Percentiles rank a stretch among this genome's conserved stretches.
phyloP scores from a whole-genome alignment of 2,329 filamentous ascomycete species.

The Colletotrichum sp. region DNA sequence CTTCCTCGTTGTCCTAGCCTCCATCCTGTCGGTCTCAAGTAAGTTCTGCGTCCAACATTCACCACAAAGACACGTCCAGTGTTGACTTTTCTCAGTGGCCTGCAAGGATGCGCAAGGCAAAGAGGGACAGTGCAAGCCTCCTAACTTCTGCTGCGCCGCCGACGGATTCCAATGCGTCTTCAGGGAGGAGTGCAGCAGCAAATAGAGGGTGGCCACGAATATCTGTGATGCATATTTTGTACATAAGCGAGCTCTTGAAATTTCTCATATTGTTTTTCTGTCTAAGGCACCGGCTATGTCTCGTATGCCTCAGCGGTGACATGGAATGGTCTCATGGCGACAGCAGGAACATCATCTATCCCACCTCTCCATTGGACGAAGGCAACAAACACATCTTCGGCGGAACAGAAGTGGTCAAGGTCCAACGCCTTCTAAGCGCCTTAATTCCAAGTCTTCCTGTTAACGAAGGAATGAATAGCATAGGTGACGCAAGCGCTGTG shows the following conservation, averaged over 20 bases:
- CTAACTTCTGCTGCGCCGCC: neutral
- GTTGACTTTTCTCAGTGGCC: neutral
- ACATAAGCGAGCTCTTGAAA: neutral
- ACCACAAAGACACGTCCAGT: neutral
- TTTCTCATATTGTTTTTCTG: neutral
- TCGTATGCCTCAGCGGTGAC: too few relatives aligned
- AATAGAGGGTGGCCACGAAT: neutral
- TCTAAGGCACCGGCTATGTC: neutral
- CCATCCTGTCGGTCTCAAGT: neutral
- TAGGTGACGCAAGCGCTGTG: too few relatives aligned
- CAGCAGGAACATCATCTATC: too few relatives aligned
- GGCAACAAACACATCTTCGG: too few relatives aligned
- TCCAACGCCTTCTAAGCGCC: too few relatives aligned
- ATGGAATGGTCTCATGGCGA: neutral
- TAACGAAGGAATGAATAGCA: too few relatives aligned
- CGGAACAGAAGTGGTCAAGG: too few relatives aligned
- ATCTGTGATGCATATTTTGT: neutral
- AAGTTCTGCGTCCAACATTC: neutral
- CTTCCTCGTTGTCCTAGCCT: neutral
- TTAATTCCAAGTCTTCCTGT: too few relatives aligned
- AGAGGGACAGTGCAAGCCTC: neutral
- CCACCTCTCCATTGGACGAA: too few relatives aligned
- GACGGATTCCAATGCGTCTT: neutral
- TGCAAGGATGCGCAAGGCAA: neutral
- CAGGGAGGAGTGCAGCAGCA: neutral